Evolutionary conservation across 768 basidiomycete genomes (phyloP), one percentile per base, ranked within the genome.

Genomic region (Strobilomyces dryophilus): DNA sequence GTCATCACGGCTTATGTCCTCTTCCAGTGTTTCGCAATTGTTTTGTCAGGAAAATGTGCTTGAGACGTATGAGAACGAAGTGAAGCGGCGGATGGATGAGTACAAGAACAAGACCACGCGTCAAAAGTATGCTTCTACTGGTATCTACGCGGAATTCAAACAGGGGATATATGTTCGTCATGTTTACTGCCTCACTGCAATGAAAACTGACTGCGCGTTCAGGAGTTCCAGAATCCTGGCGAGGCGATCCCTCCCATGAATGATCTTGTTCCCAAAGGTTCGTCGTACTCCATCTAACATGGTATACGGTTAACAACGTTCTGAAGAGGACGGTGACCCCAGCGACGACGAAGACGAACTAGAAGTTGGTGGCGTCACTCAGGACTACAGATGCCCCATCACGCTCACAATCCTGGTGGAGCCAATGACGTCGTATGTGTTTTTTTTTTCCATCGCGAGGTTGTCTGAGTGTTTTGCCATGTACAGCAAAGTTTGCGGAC

Each of bases 281-380:
- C 21, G 59, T 55, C 29, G 35, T 32, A n/a, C 2, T n/a, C 12
- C 35, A 27, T 8, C 5, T 5, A 18, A 27, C 21, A 27, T 34
- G 2, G 26, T 15, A 10, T 34, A 9, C 12, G 8, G n/a, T 37
- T 55, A 35, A 43, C 43, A 5, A 21, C 42, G 8, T 37, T 37
- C 11, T 34, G 14, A 43, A 93, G 92, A 93, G 79, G 76, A 80
- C 39, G 89, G 83, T 10, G 91, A 92, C 56, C 83, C 79, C 29
- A 89, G 87, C 49, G 89, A 89, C 52, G 84, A 85, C 47, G 94
- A 95, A 31, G 89, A 93, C 48, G 95, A 97, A 12, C 70, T 98
- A 31, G 87, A 93, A 69, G 75, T 95, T 46, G 95, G 95, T 48
- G 93, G 92, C 24, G 78, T 85, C 27, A 87, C 84, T 7, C 88